Evolutionary conservation across 2,329 filamentous ascomycete species (phyloP).

Genomic region (Aureobasidium namibiae): DNA sequence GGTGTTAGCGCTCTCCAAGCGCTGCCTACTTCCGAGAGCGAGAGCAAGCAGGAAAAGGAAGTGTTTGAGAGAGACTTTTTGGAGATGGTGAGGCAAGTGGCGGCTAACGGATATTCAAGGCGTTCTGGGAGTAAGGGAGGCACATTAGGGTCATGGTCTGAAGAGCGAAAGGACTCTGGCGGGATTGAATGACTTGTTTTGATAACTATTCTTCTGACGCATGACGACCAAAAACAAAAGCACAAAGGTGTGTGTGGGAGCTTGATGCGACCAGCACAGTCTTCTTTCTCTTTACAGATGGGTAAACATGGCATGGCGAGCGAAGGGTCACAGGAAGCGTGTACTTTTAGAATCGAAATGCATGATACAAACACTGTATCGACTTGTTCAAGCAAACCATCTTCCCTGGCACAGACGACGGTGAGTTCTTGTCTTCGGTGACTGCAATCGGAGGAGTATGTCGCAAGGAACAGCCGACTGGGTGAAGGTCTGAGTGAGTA

Average conservation of each 20-base stretch:
- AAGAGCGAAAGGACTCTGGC: conserved; percentile 11
- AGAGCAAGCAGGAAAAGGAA: conserved; percentile 5
- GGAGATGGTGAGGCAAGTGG: background rate
- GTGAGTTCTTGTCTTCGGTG: too few relatives aligned
- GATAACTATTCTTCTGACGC: conserved; percentile 1
- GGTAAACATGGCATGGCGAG: background rate
- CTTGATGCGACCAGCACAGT: background rate
- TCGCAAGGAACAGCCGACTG: background rate
- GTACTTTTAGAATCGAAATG: conserved; percentile 5
- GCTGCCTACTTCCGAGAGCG: conserved; percentile 13
- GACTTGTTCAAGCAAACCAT: background rate
- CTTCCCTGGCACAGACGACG: background rate
- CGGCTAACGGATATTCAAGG: conserved; percentile 3
- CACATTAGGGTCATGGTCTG: conserved; percentile 1
- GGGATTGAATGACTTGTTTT: conserved; percentile 8
- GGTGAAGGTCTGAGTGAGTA: background rate
- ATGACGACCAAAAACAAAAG: conserved; percentile 13
- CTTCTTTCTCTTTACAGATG: background rate
- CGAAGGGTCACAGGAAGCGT: background rate
- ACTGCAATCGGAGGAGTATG: background rate
- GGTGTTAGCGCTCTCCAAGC: conserved; percentile 17
- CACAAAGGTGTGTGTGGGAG: background rate
- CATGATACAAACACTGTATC: background rate
- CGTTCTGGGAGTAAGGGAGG: conserved; percentile 13
- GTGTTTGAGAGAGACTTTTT: conserved; percentile 5